Conservation (phyloP, 768 basidiomycete species). For the Boletus rubescentipes region DNA sequence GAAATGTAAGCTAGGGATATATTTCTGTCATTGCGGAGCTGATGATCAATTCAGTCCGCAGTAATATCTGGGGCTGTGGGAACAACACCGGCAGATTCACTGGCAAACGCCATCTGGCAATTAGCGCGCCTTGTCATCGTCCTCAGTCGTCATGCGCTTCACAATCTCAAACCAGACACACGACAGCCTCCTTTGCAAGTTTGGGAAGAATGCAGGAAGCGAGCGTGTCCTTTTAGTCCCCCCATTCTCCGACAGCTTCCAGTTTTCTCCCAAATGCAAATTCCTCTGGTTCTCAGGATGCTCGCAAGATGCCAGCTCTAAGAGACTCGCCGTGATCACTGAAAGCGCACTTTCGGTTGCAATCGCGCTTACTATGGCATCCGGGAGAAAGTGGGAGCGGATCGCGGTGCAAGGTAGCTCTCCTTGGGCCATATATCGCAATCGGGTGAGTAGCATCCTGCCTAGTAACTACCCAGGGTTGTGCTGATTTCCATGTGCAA, state of each 20-base stretch:
- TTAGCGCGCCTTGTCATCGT: background rate
- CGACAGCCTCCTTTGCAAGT: constrained; percentile 24
- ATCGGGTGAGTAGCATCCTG: constrained; percentile 41
- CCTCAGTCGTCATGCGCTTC: constrained; percentile 19
- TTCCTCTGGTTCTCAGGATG: constrained; percentile 17
- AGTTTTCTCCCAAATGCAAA: constrained; percentile 20
- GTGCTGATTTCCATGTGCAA: constrained; percentile 3
- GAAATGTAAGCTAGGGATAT: background rate
- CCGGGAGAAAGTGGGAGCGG: constrained; percentile 45
- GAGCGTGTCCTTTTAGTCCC: constrained; percentile 18
- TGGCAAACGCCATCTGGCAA: background rate
- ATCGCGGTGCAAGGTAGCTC: constrained; percentile 42
- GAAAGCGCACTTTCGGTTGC: constrained; percentile 12
- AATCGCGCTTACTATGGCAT: constrained; percentile 23
- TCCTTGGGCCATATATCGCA: constrained; percentile 59
- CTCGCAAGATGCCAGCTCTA: constrained; percentile 19
- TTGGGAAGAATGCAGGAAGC: background rate
- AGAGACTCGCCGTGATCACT: constrained; percentile 11
- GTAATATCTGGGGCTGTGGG: background rate
- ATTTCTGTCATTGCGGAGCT: background rate
- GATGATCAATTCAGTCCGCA: background rate
- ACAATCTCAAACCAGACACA: constrained; percentile 39
- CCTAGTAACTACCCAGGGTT: background rate
- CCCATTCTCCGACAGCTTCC: constrained; percentile 22
- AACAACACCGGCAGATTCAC: background rate